These are phyloP conservation scores for Hymenoscyphus salicellus DNA, from an alignment of 2,329 filamentous ascomycete genomes.

Conservation along the genomic window DNA sequence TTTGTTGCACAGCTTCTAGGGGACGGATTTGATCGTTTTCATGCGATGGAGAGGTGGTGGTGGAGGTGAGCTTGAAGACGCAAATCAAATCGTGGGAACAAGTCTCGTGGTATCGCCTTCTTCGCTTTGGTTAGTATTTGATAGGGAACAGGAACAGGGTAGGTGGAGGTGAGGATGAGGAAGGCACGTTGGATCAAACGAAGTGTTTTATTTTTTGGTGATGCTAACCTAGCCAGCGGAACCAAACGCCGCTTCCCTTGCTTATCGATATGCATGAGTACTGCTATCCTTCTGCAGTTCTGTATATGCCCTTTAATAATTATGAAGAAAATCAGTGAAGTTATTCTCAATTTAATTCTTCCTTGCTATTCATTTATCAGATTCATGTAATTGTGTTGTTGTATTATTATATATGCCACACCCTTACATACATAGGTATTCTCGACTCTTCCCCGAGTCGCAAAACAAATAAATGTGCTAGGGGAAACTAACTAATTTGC, in stretches of 20 bases:
- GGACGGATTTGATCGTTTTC: neutral
- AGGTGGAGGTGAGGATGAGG: neutral
- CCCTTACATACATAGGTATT: neutral
- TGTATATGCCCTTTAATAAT: neutral
- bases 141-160: neutral
- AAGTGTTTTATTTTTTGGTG: neutral
- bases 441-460: neutral
- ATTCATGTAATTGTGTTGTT: too few relatives aligned
- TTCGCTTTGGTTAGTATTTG: neutral
- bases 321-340: too few relatives aligned
- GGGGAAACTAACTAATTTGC: neutral
- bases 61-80: neutral
- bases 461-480: neutral
- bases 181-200: constrained; percentile 1
- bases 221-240: neutral
- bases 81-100: neutral
- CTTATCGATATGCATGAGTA: neutral
- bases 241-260: constrained; percentile 1
- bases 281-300: neutral
- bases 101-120: neutral
- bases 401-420: neutral
- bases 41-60: neutral
- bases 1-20: constrained; percentile 12
- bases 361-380: too few relatives aligned
- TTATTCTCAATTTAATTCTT: too few relatives aligned